Conservation (phyloP, 352 stramenopile genomes). For the Globisporangium nagaii region DNA sequence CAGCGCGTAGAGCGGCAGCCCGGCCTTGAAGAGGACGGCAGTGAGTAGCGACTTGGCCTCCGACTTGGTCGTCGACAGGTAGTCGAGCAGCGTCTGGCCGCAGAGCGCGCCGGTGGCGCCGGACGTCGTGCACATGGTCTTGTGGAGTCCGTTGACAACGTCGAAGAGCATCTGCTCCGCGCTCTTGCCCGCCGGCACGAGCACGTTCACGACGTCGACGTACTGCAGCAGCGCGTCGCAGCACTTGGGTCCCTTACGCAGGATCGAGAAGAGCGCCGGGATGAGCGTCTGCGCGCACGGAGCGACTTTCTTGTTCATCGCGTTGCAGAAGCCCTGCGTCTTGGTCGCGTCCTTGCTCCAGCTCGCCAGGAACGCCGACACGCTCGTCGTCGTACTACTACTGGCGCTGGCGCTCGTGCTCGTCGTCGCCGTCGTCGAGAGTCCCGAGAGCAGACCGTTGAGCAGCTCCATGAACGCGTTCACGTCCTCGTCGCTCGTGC, state of each 20-base stretch:
- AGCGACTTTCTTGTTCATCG: constrained; percentile 46
- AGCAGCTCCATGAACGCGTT: constrained; percentile 39
- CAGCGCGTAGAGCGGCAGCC: constrained; percentile 44
- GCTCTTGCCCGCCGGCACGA: constrained; percentile 40
- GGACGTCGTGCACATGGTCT: constrained; percentile 37
- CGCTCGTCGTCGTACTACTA: constrained; percentile 8
- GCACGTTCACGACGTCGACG: constrained; percentile 37
- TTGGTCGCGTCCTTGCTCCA: constrained; percentile 39
- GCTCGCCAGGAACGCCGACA: constrained; percentile 21
- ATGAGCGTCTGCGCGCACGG: constrained; percentile 42
- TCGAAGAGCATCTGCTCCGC: constrained; percentile 32
- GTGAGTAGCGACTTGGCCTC: constrained; percentile 31
- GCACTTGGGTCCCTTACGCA: constrained; percentile 44
- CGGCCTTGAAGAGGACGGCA: constrained; percentile 33
- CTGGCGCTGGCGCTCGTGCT: constrained; percentile 10
- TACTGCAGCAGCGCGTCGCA: constrained; percentile 40
- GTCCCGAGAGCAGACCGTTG: constrained; percentile 24
- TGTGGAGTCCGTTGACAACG: constrained; percentile 51
- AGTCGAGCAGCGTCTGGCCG: constrained; percentile 34
- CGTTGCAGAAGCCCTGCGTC: constrained; percentile 39
- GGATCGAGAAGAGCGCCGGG: constrained; percentile 29
- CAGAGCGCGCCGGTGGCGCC: constrained; percentile 27
- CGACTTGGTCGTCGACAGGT: constrained; percentile 26
- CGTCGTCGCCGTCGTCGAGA: constrained; percentile 13
- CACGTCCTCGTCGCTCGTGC: constrained; percentile 20